Base-by-base conservation (phyloP, 495 filamentous ascomycete genomes). In the Poronia punctata region DNA sequence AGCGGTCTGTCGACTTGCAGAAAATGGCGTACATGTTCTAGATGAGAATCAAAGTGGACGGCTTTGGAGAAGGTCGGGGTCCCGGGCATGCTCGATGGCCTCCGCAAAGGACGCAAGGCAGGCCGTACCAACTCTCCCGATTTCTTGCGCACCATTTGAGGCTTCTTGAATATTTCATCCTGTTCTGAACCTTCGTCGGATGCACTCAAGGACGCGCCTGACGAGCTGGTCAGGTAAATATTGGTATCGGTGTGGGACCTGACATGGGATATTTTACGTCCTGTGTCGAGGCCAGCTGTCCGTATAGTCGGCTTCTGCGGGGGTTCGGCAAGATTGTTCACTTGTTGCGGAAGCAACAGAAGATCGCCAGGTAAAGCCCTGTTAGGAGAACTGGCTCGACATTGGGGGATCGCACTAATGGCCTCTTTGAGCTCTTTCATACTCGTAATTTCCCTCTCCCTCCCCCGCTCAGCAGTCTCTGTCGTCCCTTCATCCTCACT, bases 71-170 rank as follows among this genome's bases (percentile, higher is more conserved):
- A 97, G 0, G 89, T 93, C 0, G 92, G 92, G 5, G 92, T 98
- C 9, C 93, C 93, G 5, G 92, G 92, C 88, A 97, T 93, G 62
- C 90, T 96, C 0, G 84, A 94, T 1, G 88, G 89, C 28, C 93
- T 80, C 44, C 87, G 75, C 34, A 78, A 74, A 3, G 81, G 79
- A 35, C 90, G 82, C 27, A 98, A 71, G 1, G 92, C 94, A 4
- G 92, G 94, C 48, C 90, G 81, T 36, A 98, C 92, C 35, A 97
- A 74, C 61, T 98, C 92, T 17, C 92, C 92, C 26, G 92, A 97
- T 72, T 98, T 98, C 72, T 98, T 98, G 40, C 92, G 80, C 37
- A 98, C 80, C 80, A 97, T 87, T 15, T 79, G 79, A 15, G 88
- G 88, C 63, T 86, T 89, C 27, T 61, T 64, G 46, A 47, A 68